Evolutionary conservation across 208 protist species (phyloP).

Genomic region (Borovskyia barvae): DNA sequence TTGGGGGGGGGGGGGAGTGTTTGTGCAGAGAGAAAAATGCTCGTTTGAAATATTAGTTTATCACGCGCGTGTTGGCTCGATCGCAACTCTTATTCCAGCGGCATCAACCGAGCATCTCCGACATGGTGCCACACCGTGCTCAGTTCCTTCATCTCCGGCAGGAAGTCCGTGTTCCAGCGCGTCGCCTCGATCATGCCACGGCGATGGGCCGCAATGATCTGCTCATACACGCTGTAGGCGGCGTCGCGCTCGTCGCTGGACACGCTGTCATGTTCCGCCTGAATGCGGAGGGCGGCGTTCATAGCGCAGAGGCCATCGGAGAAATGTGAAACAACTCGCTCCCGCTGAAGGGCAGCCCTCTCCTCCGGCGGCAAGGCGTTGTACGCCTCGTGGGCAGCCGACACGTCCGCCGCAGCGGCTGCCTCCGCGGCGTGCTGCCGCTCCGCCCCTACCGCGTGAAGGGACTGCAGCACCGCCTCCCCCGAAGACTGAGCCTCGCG

Average conservation of each 20-base stretch:
- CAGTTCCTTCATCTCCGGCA: constrained; percentile 50
- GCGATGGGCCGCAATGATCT: constrained; percentile 12
- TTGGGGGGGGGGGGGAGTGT: no score
- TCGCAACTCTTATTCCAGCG: neutral
- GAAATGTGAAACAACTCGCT: constrained; percentile 33
- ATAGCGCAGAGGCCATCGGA: constrained; percentile 58
- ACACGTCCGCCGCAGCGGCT: neutral
- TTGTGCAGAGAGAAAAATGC: no score
- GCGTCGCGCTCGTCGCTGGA: constrained; percentile 30
- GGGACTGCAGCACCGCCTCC: constrained; percentile 42
- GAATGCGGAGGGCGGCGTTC: constrained; percentile 48
- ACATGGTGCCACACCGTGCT: constrained; percentile 31
- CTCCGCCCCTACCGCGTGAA: constrained; percentile 24
- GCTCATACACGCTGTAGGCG: constrained; percentile 35
- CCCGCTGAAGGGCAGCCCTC: constrained; percentile 18
- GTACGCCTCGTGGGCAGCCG: constrained; percentile 24
- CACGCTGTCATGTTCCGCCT: constrained; percentile 22
- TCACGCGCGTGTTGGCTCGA: no score
- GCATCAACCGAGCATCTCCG: constrained; percentile 26
- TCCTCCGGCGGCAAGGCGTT: constrained; percentile 20
- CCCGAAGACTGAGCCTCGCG: constrained; percentile 13
- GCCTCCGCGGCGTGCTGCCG: constrained; percentile 17
- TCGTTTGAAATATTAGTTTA: no score
- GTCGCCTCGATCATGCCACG: constrained; percentile 14
- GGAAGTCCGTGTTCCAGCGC: constrained; percentile 50